These are phyloP conservation scores for Passalora sequoiae DNA, from an alignment of 2,329 filamentous ascomycete species.

Conservation along the genomic window DNA sequence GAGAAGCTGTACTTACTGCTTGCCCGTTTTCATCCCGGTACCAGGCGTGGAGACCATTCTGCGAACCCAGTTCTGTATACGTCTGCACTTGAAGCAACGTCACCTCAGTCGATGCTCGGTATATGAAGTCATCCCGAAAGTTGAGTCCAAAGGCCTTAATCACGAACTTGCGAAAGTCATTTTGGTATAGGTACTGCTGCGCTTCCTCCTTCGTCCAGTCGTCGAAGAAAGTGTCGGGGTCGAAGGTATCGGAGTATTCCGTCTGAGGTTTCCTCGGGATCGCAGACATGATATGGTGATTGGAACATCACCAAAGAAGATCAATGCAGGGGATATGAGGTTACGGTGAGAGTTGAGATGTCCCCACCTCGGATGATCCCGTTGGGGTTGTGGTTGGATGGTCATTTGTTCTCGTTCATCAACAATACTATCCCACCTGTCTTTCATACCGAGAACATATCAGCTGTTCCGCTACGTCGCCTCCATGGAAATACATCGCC, in stretches of 20 bases:
- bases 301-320: no score
- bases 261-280: conserved; percentile 34
- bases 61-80: conserved; percentile 44
- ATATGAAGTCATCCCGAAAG: conserved; percentile 45
- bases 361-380: no score
- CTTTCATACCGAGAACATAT: no score
- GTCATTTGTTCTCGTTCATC: no score
- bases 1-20: conserved; percentile 28
- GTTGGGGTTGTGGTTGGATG: no score
- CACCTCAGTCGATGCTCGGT: conserved; percentile 48
- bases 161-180: conserved; percentile 46
- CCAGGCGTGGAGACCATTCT: conserved; percentile 49
- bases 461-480: no score
- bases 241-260: conserved; percentile 41
- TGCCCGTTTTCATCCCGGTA: conserved; percentile 42
- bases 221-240: conserved; percentile 43
- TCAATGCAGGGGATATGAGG: no score
- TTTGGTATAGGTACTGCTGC: conserved; percentile 35
- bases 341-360: no score
- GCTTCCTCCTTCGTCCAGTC: conserved; percentile 39
- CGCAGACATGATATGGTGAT: no score
- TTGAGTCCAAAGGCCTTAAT: conserved; percentile 45
- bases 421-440: no score
- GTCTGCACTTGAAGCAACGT: conserved; percentile 48
- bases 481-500: no score